Conservation (phyloP, 257 asterid genomes). For the Fraxinus quadrangulata region DNA sequence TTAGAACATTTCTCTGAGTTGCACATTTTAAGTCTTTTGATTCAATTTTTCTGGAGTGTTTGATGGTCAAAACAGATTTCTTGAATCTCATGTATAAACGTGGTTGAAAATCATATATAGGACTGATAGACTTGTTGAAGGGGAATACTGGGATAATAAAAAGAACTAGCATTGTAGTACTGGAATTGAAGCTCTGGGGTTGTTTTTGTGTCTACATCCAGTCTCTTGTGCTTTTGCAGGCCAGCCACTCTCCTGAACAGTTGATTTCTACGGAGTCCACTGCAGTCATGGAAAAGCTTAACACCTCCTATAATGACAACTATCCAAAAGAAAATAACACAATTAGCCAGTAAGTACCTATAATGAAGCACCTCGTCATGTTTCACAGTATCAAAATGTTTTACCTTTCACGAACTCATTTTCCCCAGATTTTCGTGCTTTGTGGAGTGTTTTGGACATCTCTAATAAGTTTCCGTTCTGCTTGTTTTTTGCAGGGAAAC, state of each 20-base stretch:
- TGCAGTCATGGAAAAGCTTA: conserved; percentile 30
- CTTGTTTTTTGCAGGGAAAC: conserved; percentile 50
- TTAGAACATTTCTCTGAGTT: too few relatives aligned
- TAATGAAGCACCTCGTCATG: not conserved
- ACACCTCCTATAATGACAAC: conserved; percentile 32
- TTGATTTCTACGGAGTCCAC: conserved; percentile 27
- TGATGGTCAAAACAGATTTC: not conserved
- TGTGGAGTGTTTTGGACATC: not conserved
- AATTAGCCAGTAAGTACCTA: conserved; percentile 59
- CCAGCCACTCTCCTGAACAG: conserved; percentile 26
- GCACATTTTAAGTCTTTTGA: not conserved
- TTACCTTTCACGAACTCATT: not conserved
- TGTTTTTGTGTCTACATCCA: not conserved
- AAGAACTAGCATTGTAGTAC: not conserved
- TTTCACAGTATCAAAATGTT: not conserved
- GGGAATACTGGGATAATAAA: not conserved
- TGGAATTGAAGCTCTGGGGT: not conserved
- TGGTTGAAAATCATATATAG: not conserved
- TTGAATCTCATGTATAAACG: not conserved
- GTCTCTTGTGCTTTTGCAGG: conserved; percentile 29
- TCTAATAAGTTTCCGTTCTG: conserved; percentile 18
- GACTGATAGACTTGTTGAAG: not conserved
- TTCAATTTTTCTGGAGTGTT: not conserved
- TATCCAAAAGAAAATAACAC: conserved; percentile 42
- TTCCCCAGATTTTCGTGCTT: not conserved